Evolutionary conservation across 352 stramenopile genomes (phyloP), one percentile per base, ranked within the genome.

Genomic region (Pythium chondricola): DNA sequence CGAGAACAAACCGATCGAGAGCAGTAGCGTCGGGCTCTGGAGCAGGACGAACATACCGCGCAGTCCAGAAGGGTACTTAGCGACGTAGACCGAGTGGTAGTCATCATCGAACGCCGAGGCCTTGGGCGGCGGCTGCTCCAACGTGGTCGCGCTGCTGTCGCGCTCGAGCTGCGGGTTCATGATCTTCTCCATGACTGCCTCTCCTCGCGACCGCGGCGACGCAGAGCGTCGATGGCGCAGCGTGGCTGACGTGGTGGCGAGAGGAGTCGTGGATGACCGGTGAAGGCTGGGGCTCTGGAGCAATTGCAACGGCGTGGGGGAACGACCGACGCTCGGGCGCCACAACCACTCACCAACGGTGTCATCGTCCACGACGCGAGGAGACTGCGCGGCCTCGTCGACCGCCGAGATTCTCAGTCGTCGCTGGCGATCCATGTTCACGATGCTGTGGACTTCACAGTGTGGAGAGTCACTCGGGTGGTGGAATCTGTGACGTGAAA

Each of bases 11-110:
- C 80, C 80, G 46, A 91, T 88, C 21, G 45, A 43, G 20, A 88
- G 49, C 4, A 91, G 59, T 49, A 91, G 51, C 16, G 86, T 47
- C 3, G 80, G 80, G 52, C 76, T 88, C 57, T 91, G 70, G 29
- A 91, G 40, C 25, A 91, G 48, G 26, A 91, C 69, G 25, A 91
- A 74, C 8, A 91, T 44, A 0, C 74, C 77, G 5, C 58, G 63
- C 30, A 82, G 30, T 24, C 79, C 77, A 54, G 44, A 64, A 2
- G 76, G 74, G 48, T 85, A 78, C 49, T 70, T 58, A 0, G 76
- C 64, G 32, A 91, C 69, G 58, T 91, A 91, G n/a, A 82, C 69
- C 40, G 80, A 88, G 56, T 91, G 80, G 46, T 85, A 75, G 45
- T 79, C 71, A 35, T 71, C 66, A 45, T 91, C 65, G 39, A 88